Evolutionary conservation across 2,329 filamentous ascomycete species (phyloP).

Genomic region (Aureobasidium mangrovei): DNA sequence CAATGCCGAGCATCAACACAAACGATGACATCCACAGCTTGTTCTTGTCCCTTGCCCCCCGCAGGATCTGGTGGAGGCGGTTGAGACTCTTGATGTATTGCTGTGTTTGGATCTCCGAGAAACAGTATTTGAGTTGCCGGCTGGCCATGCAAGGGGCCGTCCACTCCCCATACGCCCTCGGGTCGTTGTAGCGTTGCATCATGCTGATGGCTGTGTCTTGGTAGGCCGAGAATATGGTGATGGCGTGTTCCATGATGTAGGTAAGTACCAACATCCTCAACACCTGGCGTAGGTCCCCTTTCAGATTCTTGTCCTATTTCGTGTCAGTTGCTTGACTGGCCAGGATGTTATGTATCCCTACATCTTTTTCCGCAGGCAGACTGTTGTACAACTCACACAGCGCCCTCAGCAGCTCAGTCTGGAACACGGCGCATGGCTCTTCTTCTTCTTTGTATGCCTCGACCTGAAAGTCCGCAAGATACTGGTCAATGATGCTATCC

Average conservation of each 20-base stretch:
- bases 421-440: background rate
- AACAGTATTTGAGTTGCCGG: constrained; percentile 43
- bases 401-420: background rate
- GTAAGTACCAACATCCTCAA: constrained; percentile 39
- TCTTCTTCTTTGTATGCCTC: constrained; percentile 39
- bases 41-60: constrained; percentile 33
- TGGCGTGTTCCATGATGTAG: constrained; percentile 41
- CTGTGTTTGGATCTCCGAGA: constrained; percentile 33
- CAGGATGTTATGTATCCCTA: constrained; percentile 18
- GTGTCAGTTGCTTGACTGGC: background rate
- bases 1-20: constrained; percentile 38
- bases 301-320: constrained; percentile 20
- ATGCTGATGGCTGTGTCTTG: constrained; percentile 30
- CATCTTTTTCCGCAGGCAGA: constrained; percentile 30
- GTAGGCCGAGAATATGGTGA: constrained; percentile 35
- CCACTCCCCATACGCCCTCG: constrained; percentile 17
- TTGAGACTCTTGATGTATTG: constrained; percentile 37
- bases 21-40: constrained; percentile 40
- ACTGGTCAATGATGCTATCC: constrained; percentile 33
- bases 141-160: constrained; percentile 38
- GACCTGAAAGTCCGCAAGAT: constrained; percentile 34
- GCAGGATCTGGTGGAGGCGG: constrained; percentile 39
- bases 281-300: constrained; percentile 34
- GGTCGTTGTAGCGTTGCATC: constrained; percentile 29
- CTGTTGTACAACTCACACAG: constrained; percentile 28